phyloP scores from a whole-genome alignment of 2,329 filamentous ascomycete species.

The Cercospora sojina region DNA sequence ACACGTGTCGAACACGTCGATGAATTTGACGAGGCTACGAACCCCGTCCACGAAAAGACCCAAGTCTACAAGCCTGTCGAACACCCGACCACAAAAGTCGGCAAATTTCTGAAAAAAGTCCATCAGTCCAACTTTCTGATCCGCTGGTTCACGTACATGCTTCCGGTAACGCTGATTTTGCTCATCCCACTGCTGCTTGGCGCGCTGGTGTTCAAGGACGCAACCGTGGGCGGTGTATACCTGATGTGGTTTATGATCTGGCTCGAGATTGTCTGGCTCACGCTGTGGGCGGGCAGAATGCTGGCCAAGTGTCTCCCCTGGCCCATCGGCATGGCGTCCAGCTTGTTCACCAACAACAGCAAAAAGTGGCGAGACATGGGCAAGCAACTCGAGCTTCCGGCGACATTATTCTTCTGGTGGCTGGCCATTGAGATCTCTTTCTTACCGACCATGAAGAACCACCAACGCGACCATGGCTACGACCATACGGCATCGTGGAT shows the following conservation, averaged over 20 bases:
- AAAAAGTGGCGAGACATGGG: constrained; percentile 95
- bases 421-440: constrained; percentile 84
- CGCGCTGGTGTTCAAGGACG: constrained; percentile 54
- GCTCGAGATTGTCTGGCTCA: constrained; percentile 90
- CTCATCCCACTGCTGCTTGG: constrained; percentile 68
- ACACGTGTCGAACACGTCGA: constrained; percentile 57
- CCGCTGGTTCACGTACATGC: constrained; percentile 70
- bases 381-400: constrained; percentile 78
- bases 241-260: constrained; percentile 93
- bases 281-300: constrained; percentile 73
- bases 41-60: constrained; percentile 66
- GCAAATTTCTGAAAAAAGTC: constrained; percentile 63
- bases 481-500: constrained; percentile 65
- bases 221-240: constrained; percentile 68
- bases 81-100: constrained; percentile 60
- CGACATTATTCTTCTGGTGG: constrained; percentile 89
- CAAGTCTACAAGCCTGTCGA: constrained; percentile 64
- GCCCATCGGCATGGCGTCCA: constrained; percentile 63
- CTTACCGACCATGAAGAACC: constrained; percentile 73
- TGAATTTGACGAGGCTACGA: constrained; percentile 66
- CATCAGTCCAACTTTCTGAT: constrained; percentile 66
- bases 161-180: constrained; percentile 62
- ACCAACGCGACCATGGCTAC: constrained; percentile 56
- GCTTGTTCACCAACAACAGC: constrained; percentile 77
- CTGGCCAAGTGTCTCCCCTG: constrained; percentile 64